These are phyloP conservation scores for Ampelocalamus luodianensis DNA, from an alignment of 176 grass and related monocot species.

Conservation along the genomic window DNA sequence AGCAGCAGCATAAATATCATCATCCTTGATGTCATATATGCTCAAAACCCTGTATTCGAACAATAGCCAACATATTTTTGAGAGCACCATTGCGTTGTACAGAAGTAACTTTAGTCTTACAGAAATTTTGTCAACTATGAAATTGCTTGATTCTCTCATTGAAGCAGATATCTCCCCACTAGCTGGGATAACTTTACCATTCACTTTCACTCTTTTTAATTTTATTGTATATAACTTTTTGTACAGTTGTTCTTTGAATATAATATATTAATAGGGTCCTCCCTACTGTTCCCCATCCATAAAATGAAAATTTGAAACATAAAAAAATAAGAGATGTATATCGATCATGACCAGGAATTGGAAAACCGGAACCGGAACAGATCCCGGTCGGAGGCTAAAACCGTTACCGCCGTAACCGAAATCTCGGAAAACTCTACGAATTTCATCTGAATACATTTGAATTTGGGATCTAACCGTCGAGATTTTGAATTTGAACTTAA, in stretches of 20 bases:
- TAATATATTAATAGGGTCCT: neutral
- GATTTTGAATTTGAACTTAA: too few species aligned
- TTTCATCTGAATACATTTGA: too few species aligned
- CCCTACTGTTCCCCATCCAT: neutral
- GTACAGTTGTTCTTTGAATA: neutral
- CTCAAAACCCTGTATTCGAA: slow-evolving; percentile 78
- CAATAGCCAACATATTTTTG: slow-evolving; percentile 27
- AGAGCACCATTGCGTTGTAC: slow-evolving; percentile 29
- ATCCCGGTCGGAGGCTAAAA: too few species aligned
- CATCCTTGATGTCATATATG: slow-evolving; percentile 79
- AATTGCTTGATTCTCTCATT: neutral
- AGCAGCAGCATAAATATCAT: slow-evolving; percentile 61
- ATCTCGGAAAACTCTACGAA: too few species aligned
- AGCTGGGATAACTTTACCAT: slow-evolving; percentile 3
- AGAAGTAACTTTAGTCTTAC: neutral
- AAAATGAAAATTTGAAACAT: neutral
- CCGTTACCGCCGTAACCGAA: too few species aligned
- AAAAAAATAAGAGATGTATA: neutral
- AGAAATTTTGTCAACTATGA: slow-evolving; percentile 10
- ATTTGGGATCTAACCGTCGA: too few species aligned
- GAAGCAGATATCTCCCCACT: neutral
- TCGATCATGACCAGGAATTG: neutral
- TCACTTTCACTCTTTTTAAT: neutral
- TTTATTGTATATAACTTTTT: neutral
- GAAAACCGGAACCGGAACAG: too few species aligned